These are phyloP conservation scores for Amanita exitialis DNA, from an alignment of 768 basidiomycete species.

Conservation along the genomic window DNA sequence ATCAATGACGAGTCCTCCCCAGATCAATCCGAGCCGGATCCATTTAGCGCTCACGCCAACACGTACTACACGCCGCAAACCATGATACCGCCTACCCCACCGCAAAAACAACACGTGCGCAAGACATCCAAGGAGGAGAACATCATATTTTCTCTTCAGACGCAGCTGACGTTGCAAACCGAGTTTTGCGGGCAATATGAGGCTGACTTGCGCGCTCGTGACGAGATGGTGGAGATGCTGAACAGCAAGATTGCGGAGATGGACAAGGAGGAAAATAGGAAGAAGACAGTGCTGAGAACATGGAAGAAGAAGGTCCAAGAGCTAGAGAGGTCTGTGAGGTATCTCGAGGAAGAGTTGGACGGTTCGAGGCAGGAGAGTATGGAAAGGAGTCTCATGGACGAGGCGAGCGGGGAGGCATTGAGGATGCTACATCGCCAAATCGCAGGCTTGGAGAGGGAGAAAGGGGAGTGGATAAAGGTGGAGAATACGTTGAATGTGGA, in stretches of 20 bases:
- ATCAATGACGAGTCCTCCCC: slow-evolving; percentile 50
- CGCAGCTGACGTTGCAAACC: slow-evolving; percentile 64
- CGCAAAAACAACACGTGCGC: slow-evolving; percentile 36
- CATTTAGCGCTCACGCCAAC: slow-evolving; percentile 61
- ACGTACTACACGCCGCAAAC: slow-evolving; percentile 74
- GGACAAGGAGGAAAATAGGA: slow-evolving; percentile 57
- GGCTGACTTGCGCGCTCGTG: slow-evolving; percentile 60
- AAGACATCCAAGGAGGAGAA: slow-evolving; percentile 64
- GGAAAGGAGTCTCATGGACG: slow-evolving; percentile 77
- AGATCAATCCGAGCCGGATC: slow-evolving; percentile 49
- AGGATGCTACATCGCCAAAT: slow-evolving; percentile 76
- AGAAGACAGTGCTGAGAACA: slow-evolving; percentile 37
- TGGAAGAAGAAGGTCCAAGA: slow-evolving; percentile 78
- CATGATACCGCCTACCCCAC: slow-evolving; percentile 61
- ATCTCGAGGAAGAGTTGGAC: slow-evolving; percentile 83
- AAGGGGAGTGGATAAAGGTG: slow-evolving; percentile 31
- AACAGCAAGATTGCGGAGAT: slow-evolving; percentile 39
- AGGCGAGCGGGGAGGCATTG: slow-evolving; percentile 70
- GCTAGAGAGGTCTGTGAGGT: slow-evolving; percentile 55
- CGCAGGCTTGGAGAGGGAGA: slow-evolving; percentile 62
- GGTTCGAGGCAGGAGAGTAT: slow-evolving; percentile 72
- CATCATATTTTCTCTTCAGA: slow-evolving; percentile 64
- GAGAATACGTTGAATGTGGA: slow-evolving; percentile 35
- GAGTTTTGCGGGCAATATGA: slow-evolving; percentile 73
- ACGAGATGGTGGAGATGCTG: slow-evolving; percentile 59